A percentile compares a stretch with the other conserved stretches of the same genome.
Evolutionary conservation across 108 stramenopile genomes (phyloP).

Genomic region (Nitzschia putrida): DNA sequence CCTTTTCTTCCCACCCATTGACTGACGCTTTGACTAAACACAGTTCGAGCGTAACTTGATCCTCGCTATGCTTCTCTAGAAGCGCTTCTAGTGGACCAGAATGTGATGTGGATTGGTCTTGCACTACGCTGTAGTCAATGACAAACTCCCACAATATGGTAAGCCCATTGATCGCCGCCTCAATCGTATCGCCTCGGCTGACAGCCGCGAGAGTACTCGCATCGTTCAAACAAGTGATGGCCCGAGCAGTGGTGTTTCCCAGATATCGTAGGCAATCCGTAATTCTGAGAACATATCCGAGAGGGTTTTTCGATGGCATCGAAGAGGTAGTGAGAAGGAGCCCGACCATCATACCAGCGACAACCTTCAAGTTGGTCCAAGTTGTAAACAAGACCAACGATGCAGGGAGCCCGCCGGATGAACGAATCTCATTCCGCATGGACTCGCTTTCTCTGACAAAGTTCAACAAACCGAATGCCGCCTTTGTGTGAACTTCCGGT

Average conservation of each 20-base stretch:
- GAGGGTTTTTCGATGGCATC: constrained; percentile 25
- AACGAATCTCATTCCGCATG: constrained; percentile 50
- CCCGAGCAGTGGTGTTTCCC: constrained; percentile 1
- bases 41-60: too few species aligned
- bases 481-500: constrained; percentile 35
- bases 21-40: constrained; percentile 4
- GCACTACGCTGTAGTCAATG: constrained; percentile 1
- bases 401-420: constrained; percentile 65
- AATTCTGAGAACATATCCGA: constrained; percentile 38
- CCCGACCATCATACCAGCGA: constrained; percentile 54
- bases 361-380: constrained; percentile 34
- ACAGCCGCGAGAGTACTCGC: constrained; percentile 1
- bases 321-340: constrained; percentile 51
- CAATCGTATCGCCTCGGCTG: constrained; percentile 43
- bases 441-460: constrained; percentile 43
- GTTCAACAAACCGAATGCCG: constrained; percentile 53
- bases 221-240: constrained; percentile 21
- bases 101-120: too few species aligned
- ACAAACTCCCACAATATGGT: constrained; percentile 52
- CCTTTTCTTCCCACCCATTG: constrained; percentile 6
- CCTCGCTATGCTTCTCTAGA: too few species aligned
- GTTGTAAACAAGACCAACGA: constrained; percentile 48
- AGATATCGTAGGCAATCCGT: constrained; percentile 58
- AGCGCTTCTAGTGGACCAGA: too few species aligned
- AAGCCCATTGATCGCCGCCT: constrained; percentile 45